These are phyloP conservation scores for Verticillium nubilum DNA, from an alignment of 2,329 filamentous ascomycete genomes.

Conservation along the genomic window DNA sequence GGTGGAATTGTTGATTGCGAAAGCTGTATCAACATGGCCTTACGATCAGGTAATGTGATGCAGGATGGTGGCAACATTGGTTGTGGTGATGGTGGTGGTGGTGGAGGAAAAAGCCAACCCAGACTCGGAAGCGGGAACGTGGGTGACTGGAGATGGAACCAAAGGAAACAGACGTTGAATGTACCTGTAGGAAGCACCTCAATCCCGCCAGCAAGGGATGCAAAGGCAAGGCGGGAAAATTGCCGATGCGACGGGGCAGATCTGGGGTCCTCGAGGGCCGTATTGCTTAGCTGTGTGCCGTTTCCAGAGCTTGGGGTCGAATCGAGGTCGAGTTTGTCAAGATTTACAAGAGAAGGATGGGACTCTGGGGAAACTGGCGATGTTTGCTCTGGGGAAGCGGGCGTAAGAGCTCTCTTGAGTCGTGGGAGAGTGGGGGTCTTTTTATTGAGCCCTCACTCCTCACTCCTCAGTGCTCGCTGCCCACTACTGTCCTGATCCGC, in stretches of 20 bases:
- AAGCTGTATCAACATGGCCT: too few relatives aligned
- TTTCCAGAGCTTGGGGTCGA: background rate
- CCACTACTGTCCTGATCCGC: too few relatives aligned
- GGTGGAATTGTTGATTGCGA: too few relatives aligned
- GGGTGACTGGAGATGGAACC: background rate
- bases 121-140: background rate
- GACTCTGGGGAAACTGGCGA: conserved; percentile 1
- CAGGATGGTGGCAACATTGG: too few relatives aligned
- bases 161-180: background rate
- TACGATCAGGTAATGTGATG: too few relatives aligned
- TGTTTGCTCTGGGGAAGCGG: conserved; percentile 3
- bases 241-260: background rate
- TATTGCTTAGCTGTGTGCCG: background rate
- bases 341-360: background rate
- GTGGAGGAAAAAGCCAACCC: background rate
- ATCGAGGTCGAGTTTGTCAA: background rate
- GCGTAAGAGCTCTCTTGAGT: conserved; percentile 1
- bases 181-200: background rate
- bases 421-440: conserved; percentile 5
- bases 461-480: background rate
- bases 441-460: background rate
- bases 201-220: background rate
- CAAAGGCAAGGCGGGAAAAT: background rate
- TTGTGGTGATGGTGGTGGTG: background rate
- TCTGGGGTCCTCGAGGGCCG: background rate